These are phyloP conservation scores for Citrus sp. DNA, from an alignment of 345 rosid species.

Conservation along the genomic window DNA sequence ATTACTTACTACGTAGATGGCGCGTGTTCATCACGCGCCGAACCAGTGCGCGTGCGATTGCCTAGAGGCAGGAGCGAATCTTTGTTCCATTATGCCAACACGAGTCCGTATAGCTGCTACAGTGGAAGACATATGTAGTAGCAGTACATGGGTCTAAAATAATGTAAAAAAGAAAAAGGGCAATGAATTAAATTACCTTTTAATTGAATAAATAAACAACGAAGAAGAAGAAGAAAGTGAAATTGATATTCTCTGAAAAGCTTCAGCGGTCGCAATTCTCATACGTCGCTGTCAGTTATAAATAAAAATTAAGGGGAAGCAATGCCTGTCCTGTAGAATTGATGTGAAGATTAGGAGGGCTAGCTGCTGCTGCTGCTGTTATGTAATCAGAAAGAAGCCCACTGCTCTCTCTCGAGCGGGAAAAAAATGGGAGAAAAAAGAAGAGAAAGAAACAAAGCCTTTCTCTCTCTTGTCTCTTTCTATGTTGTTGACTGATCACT, in stretches of 20 bases:
- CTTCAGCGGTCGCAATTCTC: conserved; percentile 30
- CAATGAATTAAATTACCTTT: neutral
- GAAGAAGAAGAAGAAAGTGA: neutral
- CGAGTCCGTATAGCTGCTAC: conserved; percentile 1
- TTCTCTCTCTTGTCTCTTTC: conserved; percentile 21
- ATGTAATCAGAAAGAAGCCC: neutral
- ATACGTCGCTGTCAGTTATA: conserved; percentile 51
- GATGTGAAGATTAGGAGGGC: too few species aligned
- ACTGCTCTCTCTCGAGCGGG: conserved; percentile 24
- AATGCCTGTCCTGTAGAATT: too few species aligned
- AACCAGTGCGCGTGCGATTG: neutral
- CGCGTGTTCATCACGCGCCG: neutral
- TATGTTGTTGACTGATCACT: neutral
- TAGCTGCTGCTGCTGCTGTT: too few species aligned
- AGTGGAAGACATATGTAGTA: neutral
- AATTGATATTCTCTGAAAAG: conserved; percentile 14
- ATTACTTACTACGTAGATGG: neutral
- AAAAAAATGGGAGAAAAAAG: conserved; percentile 15
- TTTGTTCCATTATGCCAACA: conserved; percentile 18
- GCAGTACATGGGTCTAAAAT: too few species aligned
- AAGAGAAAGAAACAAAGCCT: neutral
- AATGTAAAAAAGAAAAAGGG: too few species aligned
- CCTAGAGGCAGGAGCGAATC: conserved; percentile 7
- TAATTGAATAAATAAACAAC: neutral
- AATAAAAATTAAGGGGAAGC: too few species aligned